Evolutionary conservation across 768 basidiomycete genomes (phyloP), one percentile per base, ranked within the genome.

Genomic region (Tricholoma saponaceum): DNA sequence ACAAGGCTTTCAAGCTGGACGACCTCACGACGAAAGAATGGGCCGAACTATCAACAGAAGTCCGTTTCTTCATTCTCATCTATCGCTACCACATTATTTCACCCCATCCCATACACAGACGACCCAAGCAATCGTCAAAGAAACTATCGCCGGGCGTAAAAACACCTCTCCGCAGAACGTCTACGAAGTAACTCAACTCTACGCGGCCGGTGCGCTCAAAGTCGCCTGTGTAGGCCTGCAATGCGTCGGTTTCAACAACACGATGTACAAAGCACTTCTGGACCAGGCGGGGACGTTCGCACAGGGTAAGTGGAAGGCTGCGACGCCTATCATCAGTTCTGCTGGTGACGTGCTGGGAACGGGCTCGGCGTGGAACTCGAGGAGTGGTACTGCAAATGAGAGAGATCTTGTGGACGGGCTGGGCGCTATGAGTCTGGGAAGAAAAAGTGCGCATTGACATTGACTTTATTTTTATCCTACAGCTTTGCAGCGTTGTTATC

Each of bases 111-210:
- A 57, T 35, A 14, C 39, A 32, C 65, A 92, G 90, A 83, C 87
- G 1, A 79, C 78, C 2, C 82, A 85, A 55, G 77, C 81, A 0
- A 74, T 92, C 53, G 75, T 91, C 60, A 89, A 82, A 70, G 89
- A 90, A 57, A 92, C 90, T 0, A 74, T 91, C 33, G 70, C 79
- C 1, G 83, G 76, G 5, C 82, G 90, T 47, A 90, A 89, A 70
- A 90, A 89, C 66, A 82, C 81, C 18, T 89, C 89, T 1, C 89
- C 90, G 16, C 88, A 90, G 67, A 90, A 87, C 63, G 70, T 84
- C 25, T 90, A 90, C 72, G 90, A 92, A 68, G 83, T 82, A 0
- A 73, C 76, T 0, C 89, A 92, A 66, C 79, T 91, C 30, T 92
- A 90, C 66, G 76, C 79, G 4, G 85, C 77, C 1, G 89, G 90